phyloP scores from a whole-genome alignment of 352 stramenopile genomes.

The Hyaloperonospora arabidopsidis region DNA sequence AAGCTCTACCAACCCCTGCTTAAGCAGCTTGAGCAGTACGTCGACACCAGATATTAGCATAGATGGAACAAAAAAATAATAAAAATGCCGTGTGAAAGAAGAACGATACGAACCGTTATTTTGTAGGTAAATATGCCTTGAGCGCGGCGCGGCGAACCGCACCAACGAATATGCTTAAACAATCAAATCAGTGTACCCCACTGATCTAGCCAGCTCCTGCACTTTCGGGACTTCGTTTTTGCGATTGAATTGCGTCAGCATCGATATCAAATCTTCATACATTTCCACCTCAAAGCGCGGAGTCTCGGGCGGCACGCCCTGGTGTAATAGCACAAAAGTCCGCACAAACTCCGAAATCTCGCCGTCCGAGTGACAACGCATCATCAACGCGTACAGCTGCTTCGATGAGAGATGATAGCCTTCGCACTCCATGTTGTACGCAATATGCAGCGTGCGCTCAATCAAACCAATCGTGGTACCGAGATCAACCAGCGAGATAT shows the following conservation, averaged over 20 bases:
- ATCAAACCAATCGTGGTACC: slow-evolving; percentile 53
- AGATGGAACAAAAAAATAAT: neutral
- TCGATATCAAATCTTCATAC: slow-evolving; percentile 46
- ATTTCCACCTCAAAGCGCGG: slow-evolving; percentile 45
- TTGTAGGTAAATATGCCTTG: too few relatives aligned
- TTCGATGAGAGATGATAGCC: slow-evolving; percentile 42
- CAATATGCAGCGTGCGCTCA: slow-evolving; percentile 60
- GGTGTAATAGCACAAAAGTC: slow-evolving; percentile 63
- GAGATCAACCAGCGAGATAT: slow-evolving; percentile 48
- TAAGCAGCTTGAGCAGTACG: slow-evolving; percentile 31
- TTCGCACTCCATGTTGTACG: slow-evolving; percentile 83
- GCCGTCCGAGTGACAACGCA: slow-evolving; percentile 31
- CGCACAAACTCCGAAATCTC: slow-evolving; percentile 52
- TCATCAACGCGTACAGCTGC: slow-evolving; percentile 46
- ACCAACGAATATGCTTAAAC: slow-evolving; percentile 7
- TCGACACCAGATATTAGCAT: slow-evolving; percentile 28
- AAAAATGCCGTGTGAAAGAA: too few relatives aligned
- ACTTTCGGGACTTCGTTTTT: slow-evolving; percentile 43
- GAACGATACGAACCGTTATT: too few relatives aligned
- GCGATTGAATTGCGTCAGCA: slow-evolving; percentile 40
- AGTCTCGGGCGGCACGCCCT: slow-evolving; percentile 26
- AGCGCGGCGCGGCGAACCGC: too few relatives aligned
- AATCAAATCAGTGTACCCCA: slow-evolving; percentile 21
- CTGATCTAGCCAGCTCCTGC: slow-evolving; percentile 26
- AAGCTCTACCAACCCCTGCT: slow-evolving; percentile 42